Conservation (phyloP, 345 rosid genomes). For the Aquilaria malaccensis region DNA sequence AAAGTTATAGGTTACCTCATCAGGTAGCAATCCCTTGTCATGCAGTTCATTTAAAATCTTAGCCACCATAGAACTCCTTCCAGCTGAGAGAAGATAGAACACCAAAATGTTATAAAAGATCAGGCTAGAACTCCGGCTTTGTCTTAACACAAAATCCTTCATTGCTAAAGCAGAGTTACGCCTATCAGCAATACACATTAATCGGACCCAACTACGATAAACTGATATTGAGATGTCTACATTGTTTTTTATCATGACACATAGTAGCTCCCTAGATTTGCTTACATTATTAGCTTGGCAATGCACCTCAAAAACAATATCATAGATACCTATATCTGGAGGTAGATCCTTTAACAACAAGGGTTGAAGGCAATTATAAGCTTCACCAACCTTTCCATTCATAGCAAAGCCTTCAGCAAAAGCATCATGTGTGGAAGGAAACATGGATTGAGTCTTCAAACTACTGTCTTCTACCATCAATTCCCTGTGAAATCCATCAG, state of each 20-base stretch:
- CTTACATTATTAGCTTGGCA: conserved; percentile 33
- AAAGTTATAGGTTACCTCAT: conserved; percentile 60
- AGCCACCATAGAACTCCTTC: conserved; percentile 27
- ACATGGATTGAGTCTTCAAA: conserved; percentile 23
- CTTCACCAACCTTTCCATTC: conserved; percentile 43
- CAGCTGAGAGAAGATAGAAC: conserved; percentile 39
- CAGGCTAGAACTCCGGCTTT: conserved; percentile 20
- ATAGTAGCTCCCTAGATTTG: conserved; percentile 38
- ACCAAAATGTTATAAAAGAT: conserved; percentile 48
- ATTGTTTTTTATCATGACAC: conserved; percentile 39
- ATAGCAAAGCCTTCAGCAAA: conserved; percentile 42
- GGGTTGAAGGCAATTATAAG: conserved; percentile 30
- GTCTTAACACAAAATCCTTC: conserved; percentile 41
- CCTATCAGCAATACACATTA: conserved; percentile 43
- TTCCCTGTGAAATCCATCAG: conserved; percentile 29
- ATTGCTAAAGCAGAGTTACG: conserved; percentile 33
- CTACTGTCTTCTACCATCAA: conserved; percentile 24
- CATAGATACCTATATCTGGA: conserved; percentile 28
- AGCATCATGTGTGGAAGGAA: conserved; percentile 31
- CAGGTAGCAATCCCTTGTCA: conserved; percentile 31
- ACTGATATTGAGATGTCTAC: conserved; percentile 31
- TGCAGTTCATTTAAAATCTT: conserved; percentile 39
- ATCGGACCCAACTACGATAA: conserved; percentile 39
- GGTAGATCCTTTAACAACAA: conserved; percentile 29
- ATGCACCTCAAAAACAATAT: conserved; percentile 38